Conservation (phyloP, 139 green algal genomes). For the Ostreobium quekettii region DNA sequence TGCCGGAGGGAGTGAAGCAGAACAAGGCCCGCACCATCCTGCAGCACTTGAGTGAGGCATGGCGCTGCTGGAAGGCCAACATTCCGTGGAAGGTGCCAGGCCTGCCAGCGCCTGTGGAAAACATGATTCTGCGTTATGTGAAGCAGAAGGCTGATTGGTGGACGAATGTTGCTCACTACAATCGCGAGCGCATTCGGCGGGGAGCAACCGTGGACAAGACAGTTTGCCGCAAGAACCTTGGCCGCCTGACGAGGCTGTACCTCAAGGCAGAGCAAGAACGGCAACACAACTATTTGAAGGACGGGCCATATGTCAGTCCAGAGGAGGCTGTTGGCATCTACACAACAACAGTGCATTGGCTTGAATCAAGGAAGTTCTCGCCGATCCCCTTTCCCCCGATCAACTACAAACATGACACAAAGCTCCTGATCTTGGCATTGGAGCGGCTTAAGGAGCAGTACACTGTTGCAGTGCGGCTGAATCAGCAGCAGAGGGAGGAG, state of each 20-base stretch:
- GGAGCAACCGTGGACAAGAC: conserved; percentile 99
- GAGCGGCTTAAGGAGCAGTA: conserved; percentile 99
- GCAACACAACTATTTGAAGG: conserved; percentile 99
- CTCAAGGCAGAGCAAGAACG: conserved; percentile 92
- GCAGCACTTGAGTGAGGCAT: conserved; percentile 97
- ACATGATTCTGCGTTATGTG: conserved; percentile 99
- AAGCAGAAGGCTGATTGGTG: conserved; percentile 99
- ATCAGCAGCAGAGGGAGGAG: conserved; percentile 95
- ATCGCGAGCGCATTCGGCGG: conserved; percentile 95
- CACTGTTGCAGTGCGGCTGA: conserved; percentile 86
- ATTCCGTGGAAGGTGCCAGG: conserved; percentile 97
- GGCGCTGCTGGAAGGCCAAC: conserved; percentile 93
- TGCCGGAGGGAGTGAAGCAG: conserved; percentile 91
- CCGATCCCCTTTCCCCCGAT: conserved; percentile 98
- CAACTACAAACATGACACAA: conserved; percentile 99
- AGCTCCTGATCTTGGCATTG: conserved; percentile 97
- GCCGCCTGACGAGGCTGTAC: conserved; percentile 94
- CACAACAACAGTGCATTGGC: conserved; percentile 98
- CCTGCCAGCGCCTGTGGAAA: conserved; percentile 94
- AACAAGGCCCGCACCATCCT: conserved; percentile 96
- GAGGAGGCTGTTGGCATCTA: conserved; percentile 84
- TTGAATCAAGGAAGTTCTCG: conserved; percentile 94
- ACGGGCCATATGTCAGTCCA: conserved; percentile 81
- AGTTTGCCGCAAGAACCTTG: conserved; percentile 98
- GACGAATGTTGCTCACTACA: conserved; percentile 99